Evolutionary conservation across 2,329 filamentous ascomycete genomes (phyloP).

Genomic region (Fusarium sp.): DNA sequence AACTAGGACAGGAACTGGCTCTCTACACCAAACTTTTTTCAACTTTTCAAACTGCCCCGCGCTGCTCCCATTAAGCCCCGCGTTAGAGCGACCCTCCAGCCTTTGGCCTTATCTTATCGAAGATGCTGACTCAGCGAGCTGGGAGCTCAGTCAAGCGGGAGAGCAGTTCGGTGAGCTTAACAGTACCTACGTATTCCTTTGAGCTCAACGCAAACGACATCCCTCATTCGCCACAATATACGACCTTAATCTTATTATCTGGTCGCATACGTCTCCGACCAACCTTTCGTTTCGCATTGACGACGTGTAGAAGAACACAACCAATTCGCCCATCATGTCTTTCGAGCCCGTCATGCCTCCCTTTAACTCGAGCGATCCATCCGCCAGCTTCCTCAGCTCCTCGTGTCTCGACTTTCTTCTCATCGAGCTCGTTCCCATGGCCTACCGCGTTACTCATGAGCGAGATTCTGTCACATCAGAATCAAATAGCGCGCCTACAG

Average conservation of each 20-base stretch:
- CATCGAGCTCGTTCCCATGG: slow-evolving; percentile 96
- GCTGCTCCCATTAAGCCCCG: slow-evolving; percentile 20
- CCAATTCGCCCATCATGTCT: slow-evolving; percentile 65
- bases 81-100: not conserved
- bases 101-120: slow-evolving; percentile 17
- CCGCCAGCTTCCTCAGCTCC: slow-evolving; percentile 79
- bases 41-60: slow-evolving; percentile 29
- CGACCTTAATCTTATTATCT: not conserved
- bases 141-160: not conserved
- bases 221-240: not conserved
- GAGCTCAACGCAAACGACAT: slow-evolving; percentile 9
- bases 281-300: not conserved
- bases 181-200: slow-evolving; percentile 21
- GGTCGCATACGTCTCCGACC: not conserved
- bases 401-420: slow-evolving; percentile 94
- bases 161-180: slow-evolving; percentile 9
- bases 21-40: slow-evolving; percentile 29
- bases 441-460: slow-evolving; percentile 84
- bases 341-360: slow-evolving; percentile 77
- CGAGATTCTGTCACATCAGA: slow-evolving; percentile 64
- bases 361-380: slow-evolving; percentile 78
- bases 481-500: slow-evolving; percentile 31
- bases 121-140: slow-evolving; percentile 14
- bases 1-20: slow-evolving; percentile 10
- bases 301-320: not conserved